Evolutionary conservation across 2,329 filamentous ascomycete genomes (phyloP), one percentile per base, ranked within the genome.

Genomic region (Colletotrichum sp.): DNA sequence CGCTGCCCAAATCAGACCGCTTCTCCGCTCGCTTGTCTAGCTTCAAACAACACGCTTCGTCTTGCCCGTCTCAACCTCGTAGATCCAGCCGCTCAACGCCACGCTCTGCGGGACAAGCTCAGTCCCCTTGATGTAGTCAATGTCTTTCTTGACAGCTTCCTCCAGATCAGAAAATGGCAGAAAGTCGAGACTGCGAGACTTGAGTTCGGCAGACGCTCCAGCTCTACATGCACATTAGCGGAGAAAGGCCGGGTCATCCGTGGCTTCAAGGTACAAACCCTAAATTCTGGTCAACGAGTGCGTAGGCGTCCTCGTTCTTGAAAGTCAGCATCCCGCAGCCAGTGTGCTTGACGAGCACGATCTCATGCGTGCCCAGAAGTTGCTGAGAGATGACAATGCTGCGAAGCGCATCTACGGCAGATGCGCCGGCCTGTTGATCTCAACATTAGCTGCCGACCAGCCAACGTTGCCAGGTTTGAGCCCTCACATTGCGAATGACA

Each of bases 371-470:
- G 10, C 93, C 94, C 0, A 97, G 89, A 9, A 96, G 88, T 82
- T 96, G 94, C 85, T 97, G 89, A 1, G 94, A 96, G 80, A 97
- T 95, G 76, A 96, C 84, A 72, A 97, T 90, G 24, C 92, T 95
- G 67, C 95, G 92, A 9, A 96, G 88, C 0, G 93, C 93, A 72
- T 96, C 95, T 49, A 88, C 85, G 2, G 91, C 93, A 18, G 90
- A 92, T 2, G 88, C 94, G 4, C 93, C 93, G 12, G 93, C 93
- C 79, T 86, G 26, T 21, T 34, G n/a, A 7, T 55, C 68, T 12
- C 44, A 13, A 68, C 16, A 74, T 44, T 13, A 39, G 32, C 34
- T 16, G 34, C 32, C 34, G n/a, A 12, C 28, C 59, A 64, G 55
- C n/a, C 15, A 32, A n/a, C 34, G 18, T 16, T 3, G 10, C 7